Evolutionary conservation across 352 stramenopile genomes (phyloP).

Genomic region (Albugo candida): DNA sequence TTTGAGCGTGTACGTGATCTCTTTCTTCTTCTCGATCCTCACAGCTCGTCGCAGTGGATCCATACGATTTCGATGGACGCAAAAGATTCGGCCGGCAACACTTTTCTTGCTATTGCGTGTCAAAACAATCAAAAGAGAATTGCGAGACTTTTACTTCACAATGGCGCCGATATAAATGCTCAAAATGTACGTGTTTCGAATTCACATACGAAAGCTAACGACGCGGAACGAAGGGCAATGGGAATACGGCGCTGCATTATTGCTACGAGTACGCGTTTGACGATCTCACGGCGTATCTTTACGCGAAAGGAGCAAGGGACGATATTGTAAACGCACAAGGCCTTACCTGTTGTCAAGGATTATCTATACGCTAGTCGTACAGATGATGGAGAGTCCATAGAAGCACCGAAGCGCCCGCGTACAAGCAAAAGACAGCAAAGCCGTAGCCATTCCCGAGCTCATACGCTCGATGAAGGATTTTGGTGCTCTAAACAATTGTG

Average conservation of each 20-base stretch:
- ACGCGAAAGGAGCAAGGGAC: constrained; percentile 87
- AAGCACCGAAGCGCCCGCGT: constrained; percentile 41
- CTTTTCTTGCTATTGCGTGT: constrained; percentile 82
- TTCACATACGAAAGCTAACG: background rate
- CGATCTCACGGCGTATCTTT: constrained; percentile 85
- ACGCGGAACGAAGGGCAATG: constrained; percentile 36
- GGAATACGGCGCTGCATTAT: constrained; percentile 86
- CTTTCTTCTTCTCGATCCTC: background rate
- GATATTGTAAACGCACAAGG: constrained; percentile 84
- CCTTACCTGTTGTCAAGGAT: constrained; percentile 88
- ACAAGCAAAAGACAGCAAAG: constrained; percentile 79
- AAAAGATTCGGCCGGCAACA: constrained; percentile 84
- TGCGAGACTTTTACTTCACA: constrained; percentile 83
- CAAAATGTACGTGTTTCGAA: constrained; percentile 49
- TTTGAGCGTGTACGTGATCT: constrained; percentile 32
- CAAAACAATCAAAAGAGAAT: constrained; percentile 95
- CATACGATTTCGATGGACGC: constrained; percentile 82
- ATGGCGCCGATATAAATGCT: constrained; percentile 84
- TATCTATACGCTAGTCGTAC: constrained; percentile 18
- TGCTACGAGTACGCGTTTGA: constrained; percentile 88
- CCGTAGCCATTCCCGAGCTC: constrained; percentile 57
- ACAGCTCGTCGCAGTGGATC: constrained; percentile 39
- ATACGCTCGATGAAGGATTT: constrained; percentile 52
- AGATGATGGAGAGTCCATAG: constrained; percentile 38
- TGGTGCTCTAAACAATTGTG: constrained; percentile 26